Percentiles rank a stretch among this genome's conserved stretches.
These are phyloP conservation scores for Myxozyma vanderwaltii DNA, from an alignment of 805 yeast species.

Conservation along the genomic window DNA sequence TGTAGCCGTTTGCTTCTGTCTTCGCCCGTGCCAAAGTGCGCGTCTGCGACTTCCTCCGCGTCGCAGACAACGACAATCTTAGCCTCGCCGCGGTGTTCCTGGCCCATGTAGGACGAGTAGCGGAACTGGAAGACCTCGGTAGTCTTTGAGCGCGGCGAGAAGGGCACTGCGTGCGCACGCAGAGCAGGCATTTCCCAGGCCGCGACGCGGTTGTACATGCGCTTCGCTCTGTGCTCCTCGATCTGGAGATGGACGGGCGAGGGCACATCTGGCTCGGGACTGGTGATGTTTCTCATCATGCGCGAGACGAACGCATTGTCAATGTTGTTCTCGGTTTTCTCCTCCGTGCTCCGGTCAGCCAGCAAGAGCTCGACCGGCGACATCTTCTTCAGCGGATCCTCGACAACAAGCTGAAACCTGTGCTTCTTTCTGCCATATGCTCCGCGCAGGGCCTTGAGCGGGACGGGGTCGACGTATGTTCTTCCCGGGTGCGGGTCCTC, in stretches of 20 bases:
- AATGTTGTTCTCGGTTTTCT: neutral
- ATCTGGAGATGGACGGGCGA: slow-evolving; percentile 60
- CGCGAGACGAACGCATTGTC: neutral
- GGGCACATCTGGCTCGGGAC: slow-evolving; percentile 23
- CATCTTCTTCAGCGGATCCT: no score
- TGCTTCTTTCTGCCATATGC: no score
- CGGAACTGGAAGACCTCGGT: slow-evolving; percentile 54
- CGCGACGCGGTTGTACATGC: slow-evolving; percentile 76
- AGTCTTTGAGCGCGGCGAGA: slow-evolving; percentile 6
- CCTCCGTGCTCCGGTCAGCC: neutral
- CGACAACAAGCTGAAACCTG: no score
- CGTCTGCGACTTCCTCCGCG: slow-evolving; percentile 51
- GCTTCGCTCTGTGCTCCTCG: slow-evolving; percentile 69
- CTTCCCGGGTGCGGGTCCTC: neutral
- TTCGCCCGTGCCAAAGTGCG: slow-evolving; percentile 47
- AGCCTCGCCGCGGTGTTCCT: slow-evolving; percentile 65
- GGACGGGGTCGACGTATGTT: neutral
- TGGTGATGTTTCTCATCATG: no score
- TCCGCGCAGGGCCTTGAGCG: neutral
- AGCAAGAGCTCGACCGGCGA: no score
- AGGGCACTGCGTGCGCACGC: slow-evolving; percentile 11
- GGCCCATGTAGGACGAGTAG: slow-evolving; percentile 75
- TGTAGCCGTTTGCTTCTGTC: slow-evolving; percentile 51
- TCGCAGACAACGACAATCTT: slow-evolving; percentile 65
- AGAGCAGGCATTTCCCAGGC: slow-evolving; percentile 91